Base-by-base conservation (phyloP, 331 rosid genomes). In the Cucumis variabilis region DNA sequence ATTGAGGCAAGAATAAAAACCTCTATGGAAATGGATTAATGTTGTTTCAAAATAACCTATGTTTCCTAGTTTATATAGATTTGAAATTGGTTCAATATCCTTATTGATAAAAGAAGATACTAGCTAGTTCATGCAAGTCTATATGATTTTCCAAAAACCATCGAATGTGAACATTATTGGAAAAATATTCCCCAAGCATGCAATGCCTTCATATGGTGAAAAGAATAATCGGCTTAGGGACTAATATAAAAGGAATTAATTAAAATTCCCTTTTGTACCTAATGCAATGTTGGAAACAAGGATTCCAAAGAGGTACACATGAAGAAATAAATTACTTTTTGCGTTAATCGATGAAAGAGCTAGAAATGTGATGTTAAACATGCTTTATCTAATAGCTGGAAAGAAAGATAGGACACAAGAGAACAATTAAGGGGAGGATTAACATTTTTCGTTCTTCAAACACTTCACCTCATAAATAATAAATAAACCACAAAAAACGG, bases 121-220 rank as follows among this genome's bases (percentile, higher is more conserved):
- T 24, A 20, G 44, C 48, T 44, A 21, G 60, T 75, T 44, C 82
- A 75, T 75, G 84, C 67, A 79, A 79, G 84, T 79, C 51, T 51
- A 51, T 79, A 79, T 79, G 23, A 51, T 79, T 44, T 44, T 79
- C 24, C 84, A 51, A 79, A 79, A 37, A 8, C 67, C 81, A 10
- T 44, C 41, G 25, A 79, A 79, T 24, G 48, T 10, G 84, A 79
- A 79, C 67, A 51, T 23, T 79, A 9, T n/a, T n/a, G 55, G 24
- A 79, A 77, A 48, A 51, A 25, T 79, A 79, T 79, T 51, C 84
- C 27, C 66, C 63, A 79, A 50, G 15, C n/a, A 79, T 79, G 24
- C 65, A 78, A 51, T 50, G 33, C 16, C 16, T 25, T 79, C 44
- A 2, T 44, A 78, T 51, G 84, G 66, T 79, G 84, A 60, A 79